Base-by-base conservation (phyloP, 108 stramenopile genomes). In the Skeletonema grethae region DNA sequence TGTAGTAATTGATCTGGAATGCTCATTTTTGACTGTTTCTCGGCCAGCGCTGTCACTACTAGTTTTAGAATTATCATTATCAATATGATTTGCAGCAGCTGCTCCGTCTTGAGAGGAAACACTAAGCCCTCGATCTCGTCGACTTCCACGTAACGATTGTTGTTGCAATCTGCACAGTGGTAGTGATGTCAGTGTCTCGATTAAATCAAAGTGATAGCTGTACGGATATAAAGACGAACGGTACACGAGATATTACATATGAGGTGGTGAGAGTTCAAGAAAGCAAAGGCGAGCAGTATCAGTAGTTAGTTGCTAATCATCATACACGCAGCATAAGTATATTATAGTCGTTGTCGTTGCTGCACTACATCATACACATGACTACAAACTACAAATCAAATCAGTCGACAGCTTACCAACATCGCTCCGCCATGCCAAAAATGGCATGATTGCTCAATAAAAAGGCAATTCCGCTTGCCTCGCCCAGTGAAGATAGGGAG, bases 191-290 rank as follows among this genome's bases (percentile, higher is more conserved):
- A 86, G 56, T 12, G 83, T 75, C 61, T 87, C 87, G 11, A 86
- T 82, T 36, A 94, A 69, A 79, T 94, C 90, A 69, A 91, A 91
- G 72, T 94, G 93, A 62, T 94, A 94, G 43, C 85, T 79, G 58
- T 24, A 13, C 1, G 1, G 25, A 28, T 28, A 28, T 28, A 28
- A 28, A 1, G 25, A 28, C 25, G 25, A 28, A 28, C 25, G 25
- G 25, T n/a, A n/a, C 25, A 28, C 1, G 25, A 28, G 25, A 28
- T n/a, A n/a, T n/a, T n/a, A n/a, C n/a, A n/a, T n/a, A n/a, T 28
- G 25, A 28, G 1, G 25, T 28, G 25, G 25, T 28, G 25, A 28
- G 25, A 28, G 25, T 28, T 28, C 25, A 28, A 28, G 25, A 28
- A 28, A 28, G 25, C 25, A 28, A 28, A 28, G n/a, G n/a, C n/a